These are phyloP conservation scores for Ogataea paraovalis DNA, from an alignment of 805 yeast species.

Conservation along the genomic window DNA sequence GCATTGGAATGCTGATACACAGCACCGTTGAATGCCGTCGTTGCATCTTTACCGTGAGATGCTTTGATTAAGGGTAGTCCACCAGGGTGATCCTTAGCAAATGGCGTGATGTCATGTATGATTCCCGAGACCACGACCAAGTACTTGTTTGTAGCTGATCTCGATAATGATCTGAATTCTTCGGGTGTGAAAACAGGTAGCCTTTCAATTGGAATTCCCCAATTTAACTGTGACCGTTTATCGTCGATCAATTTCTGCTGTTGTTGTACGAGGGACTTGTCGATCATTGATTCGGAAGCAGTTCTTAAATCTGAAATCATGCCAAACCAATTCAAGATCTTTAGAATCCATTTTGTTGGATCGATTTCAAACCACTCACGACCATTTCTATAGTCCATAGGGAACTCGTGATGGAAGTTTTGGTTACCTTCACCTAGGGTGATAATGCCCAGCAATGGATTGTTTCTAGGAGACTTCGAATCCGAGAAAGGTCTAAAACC, in stretches of 20 bases:
- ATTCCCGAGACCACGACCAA: constrained; percentile 85
- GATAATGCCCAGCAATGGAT: constrained; percentile 54
- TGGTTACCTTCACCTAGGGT: constrained; percentile 91
- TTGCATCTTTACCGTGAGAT: constrained; percentile 90
- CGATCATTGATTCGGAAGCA: constrained; percentile 56
- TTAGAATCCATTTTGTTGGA: constrained; percentile 79
- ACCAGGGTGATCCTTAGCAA: constrained; percentile 91
- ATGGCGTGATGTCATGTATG: constrained; percentile 90
- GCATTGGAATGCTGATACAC: constrained; percentile 93
- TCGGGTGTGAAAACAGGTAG: constrained; percentile 60
- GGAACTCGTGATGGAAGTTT: constrained; percentile 94
- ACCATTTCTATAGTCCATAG: constrained; percentile 82
- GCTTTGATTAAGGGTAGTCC: constrained; percentile 75
- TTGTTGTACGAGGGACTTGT: constrained; percentile 73
- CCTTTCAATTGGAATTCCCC: constrained; percentile 93
- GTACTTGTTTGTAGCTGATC: constrained; percentile 34
- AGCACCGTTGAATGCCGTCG: constrained; percentile 92
- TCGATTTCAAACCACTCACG: constrained; percentile 71
- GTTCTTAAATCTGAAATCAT: constrained; percentile 54
- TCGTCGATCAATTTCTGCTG: constrained; percentile 77
- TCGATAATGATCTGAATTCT: constrained; percentile 41
- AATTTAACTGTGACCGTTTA: constrained; percentile 72
- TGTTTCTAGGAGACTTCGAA: constrained; percentile 70
- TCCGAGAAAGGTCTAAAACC: constrained; percentile 74
- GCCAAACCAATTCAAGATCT: constrained; percentile 47